phyloP scores from a whole-genome alignment of 2,329 filamentous ascomycete genomes.

The Beauveria bassiana region DNA sequence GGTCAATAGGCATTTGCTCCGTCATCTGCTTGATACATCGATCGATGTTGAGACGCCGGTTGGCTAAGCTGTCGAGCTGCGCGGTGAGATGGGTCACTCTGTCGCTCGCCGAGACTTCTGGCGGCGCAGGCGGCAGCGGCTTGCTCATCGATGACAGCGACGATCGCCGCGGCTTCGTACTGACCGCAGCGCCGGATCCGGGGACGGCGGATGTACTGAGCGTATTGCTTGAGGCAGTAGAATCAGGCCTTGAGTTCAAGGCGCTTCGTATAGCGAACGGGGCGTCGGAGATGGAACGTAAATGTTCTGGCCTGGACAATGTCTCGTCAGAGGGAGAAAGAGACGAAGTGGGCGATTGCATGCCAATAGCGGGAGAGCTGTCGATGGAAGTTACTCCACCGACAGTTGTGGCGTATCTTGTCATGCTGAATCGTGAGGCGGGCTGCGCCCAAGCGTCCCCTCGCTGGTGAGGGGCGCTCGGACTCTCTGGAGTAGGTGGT shows the following conservation, averaged over 20 bases:
- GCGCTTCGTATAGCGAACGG: neutral
- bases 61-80: conserved; percentile 54
- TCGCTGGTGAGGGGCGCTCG: conserved; percentile 17
- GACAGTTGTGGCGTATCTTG: conserved; percentile 49
- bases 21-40: conserved; percentile 70
- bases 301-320: neutral
- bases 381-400: conserved; percentile 12
- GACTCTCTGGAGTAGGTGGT: conserved; percentile 19
- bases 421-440: conserved; percentile 55
- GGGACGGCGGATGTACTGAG: neutral
- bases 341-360: neutral
- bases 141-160: conserved; percentile 42
- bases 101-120: conserved; percentile 51
- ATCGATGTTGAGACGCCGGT: conserved; percentile 64
- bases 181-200: neutral
- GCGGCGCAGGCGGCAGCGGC: conserved; percentile 52
- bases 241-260: neutral
- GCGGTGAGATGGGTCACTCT: conserved; percentile 61
- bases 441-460: conserved; percentile 40
- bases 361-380: neutral
- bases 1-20: conserved; percentile 66
- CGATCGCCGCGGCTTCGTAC: neutral
- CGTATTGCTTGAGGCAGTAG: neutral
- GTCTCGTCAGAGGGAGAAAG: neutral
- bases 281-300: neutral